Base-by-base conservation (phyloP, 495 filamentous ascomycete species). In the Cetradonia linearis region DNA sequence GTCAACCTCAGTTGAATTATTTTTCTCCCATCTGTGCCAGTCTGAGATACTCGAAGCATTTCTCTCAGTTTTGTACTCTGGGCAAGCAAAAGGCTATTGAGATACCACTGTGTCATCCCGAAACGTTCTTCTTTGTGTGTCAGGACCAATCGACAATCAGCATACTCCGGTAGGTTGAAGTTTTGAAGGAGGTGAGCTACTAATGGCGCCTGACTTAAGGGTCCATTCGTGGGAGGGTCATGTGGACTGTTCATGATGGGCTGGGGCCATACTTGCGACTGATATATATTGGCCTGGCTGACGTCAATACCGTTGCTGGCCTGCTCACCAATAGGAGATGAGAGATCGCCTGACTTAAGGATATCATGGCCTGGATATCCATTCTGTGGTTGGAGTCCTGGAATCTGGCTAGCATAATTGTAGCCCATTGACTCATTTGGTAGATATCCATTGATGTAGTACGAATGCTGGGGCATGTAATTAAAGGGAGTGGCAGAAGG, bases 41-140 rank as follows among this genome's bases (percentile, higher is more conserved):
- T 52, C 34, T 52, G 49, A 60, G 60, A 63, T 61, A 36, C 53
- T 56, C 58, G 56, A 57, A 77, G 63, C 30, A 73, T 57, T 10
- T 68, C 62, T 63, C 70, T 72, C 16, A 84, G 63, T 5, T 68
- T 69, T 11, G 72, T 69, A 65, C 78, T 82, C 52, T 77, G 77
- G 27, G 77, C 74, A 52, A 83, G 61, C 3, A 84, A 67, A 23
- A 82, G 67, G 42, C 76, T 76, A 63, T 82, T 81, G 28, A 69
- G 55, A 20, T 42, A 58, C 23, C 49, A 65, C 6, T 37, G 52
- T 20, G 42, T 47, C 23, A 38, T 52, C 30, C 34, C 42, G 27
- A 54, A 60, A 5, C 47, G 49, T 30, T 56, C 44, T 10, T 55
- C 34, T 11, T 37, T 33, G 20, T 67, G 59, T 25, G 57, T 49